Conservation (phyloP, 2,329 filamentous ascomycete genomes). For the Neonectria sp. region DNA sequence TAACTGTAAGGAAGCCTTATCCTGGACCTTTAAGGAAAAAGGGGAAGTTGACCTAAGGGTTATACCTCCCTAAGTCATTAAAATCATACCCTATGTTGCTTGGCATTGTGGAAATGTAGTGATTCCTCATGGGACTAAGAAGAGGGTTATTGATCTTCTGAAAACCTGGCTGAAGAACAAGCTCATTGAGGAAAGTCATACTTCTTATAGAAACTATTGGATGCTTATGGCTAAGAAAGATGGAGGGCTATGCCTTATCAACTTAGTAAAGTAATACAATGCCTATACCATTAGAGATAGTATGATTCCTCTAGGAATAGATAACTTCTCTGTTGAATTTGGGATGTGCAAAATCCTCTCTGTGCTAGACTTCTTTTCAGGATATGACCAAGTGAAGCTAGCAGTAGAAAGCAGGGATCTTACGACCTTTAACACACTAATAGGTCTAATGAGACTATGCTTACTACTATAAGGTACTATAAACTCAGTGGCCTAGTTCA, state of each 20-base stretch:
- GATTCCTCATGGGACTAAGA: not conserved
- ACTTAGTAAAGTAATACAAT: too few species aligned
- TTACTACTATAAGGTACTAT: not conserved
- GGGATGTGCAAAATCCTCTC: too few species aligned
- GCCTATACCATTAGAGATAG: too few species aligned
- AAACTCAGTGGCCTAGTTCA: not conserved
- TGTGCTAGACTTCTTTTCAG: not conserved
- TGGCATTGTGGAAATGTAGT: constrained; percentile 1
- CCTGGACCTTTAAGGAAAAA: not conserved
- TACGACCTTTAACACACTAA: not conserved
- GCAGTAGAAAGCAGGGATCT: not conserved
- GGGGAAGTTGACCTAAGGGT: not conserved
- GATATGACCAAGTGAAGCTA: constrained; percentile 1
- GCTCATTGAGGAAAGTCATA: too few species aligned
- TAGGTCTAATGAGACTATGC: not conserved
- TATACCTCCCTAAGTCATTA: not conserved
- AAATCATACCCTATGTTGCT: not conserved
- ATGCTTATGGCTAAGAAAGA: too few species aligned
- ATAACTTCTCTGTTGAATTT: too few species aligned
- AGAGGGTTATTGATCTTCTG: not conserved
- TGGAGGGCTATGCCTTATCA: too few species aligned
- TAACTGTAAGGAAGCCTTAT: not conserved
- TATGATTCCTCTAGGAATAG: too few species aligned
- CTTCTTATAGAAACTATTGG: too few species aligned
- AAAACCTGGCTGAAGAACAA: not conserved